Evolutionary conservation across 331 rosid species (phyloP), one percentile per base, ranked within the genome.

Genomic region (Quercus tomentella): DNA sequence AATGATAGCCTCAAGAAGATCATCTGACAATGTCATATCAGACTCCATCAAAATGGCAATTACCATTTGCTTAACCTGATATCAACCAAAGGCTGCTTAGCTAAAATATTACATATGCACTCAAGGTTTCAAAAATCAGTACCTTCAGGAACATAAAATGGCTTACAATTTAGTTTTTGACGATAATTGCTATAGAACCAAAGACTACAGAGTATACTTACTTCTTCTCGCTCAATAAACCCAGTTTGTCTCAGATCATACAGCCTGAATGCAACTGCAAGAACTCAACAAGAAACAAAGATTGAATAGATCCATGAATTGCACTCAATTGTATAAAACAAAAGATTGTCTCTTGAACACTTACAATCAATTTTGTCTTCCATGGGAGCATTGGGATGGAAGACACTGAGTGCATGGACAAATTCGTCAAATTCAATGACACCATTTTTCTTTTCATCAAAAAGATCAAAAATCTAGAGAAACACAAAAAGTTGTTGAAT

Each of bases 61-160:
- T 28, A 94, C 91, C 98, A 94, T 94, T 87, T 89, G 92, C 89
- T 87, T 94, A 45, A 94, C 91, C 97, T 94, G 73, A 80, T 82
- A 86, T 60, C 84, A 85, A 62, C 63, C 56, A 49, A 68, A 80
- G 77, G 51, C 72, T 55, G 20, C 71, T 72, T 22, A 72, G 69
- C 67, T 33, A 11, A 17, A 18, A 70, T 25, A 21, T 41, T 30
- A 26, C 20, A 23, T n/a, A 23, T 18, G 25, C 61, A 55, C 52
- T 8, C 61, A 30, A 7, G 54, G 1, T 23, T 43, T 9, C 1
- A 35, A 37, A 20, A 4, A 2, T 62, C 18, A 31, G 37, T 31
- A 17, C 22, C 21, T 6, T 17, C n/a, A 62, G 41, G 57, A 30
- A 70, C 30, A 37, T 18, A 23, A 41, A 56, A 70, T 12, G 55